Percentiles rank a stretch among this genome's conserved stretches.
phyloP scores from a whole-genome alignment of 768 basidiomycete species.

The Xerocomellus dryophilus region DNA sequence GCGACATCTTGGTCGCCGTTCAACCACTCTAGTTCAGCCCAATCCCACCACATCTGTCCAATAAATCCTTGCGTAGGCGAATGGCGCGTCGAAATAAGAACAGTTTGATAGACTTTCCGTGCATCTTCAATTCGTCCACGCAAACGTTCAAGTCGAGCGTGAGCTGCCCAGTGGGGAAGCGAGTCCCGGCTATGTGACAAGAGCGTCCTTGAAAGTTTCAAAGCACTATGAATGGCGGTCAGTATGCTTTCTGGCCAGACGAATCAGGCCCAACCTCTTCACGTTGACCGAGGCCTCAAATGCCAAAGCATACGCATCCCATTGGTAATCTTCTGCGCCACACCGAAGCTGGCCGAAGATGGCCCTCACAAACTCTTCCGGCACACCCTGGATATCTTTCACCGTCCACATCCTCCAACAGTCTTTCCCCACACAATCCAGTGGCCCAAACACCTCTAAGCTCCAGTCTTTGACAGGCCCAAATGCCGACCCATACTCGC shows the following conservation, averaged over 20 bases:
- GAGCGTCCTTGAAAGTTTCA: constrained; percentile 64
- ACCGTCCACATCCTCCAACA: constrained; percentile 43
- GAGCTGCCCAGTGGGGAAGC: constrained; percentile 65
- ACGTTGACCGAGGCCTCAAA: constrained; percentile 61
- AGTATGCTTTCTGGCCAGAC: constrained; percentile 2
- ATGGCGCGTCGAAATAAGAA: constrained; percentile 49
- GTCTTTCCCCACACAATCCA: constrained; percentile 44
- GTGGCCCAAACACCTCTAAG: constrained; percentile 46
- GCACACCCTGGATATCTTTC: constrained; percentile 50
- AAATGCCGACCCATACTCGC: constrained; percentile 57
- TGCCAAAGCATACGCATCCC: constrained; percentile 64
- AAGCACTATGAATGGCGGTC: constrained; percentile 44
- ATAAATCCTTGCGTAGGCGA: constrained; percentile 34
- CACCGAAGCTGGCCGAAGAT: constrained; percentile 58
- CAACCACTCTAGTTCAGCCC: constrained; percentile 85
- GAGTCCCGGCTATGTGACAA: constrained; percentile 58
- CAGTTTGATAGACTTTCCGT: constrained; percentile 72
- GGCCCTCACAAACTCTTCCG: constrained; percentile 49
- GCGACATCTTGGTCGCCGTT: constrained; percentile 47
- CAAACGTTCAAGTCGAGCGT: constrained; percentile 68
- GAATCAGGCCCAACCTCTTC: constrained; percentile 48
- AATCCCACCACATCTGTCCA: constrained; percentile 71
- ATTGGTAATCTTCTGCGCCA: constrained; percentile 49
- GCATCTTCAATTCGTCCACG: constrained; percentile 66
- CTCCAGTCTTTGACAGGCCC: constrained; percentile 71